Conservation (phyloP, 768 basidiomycete genomes). For the Grammothele lineata region DNA sequence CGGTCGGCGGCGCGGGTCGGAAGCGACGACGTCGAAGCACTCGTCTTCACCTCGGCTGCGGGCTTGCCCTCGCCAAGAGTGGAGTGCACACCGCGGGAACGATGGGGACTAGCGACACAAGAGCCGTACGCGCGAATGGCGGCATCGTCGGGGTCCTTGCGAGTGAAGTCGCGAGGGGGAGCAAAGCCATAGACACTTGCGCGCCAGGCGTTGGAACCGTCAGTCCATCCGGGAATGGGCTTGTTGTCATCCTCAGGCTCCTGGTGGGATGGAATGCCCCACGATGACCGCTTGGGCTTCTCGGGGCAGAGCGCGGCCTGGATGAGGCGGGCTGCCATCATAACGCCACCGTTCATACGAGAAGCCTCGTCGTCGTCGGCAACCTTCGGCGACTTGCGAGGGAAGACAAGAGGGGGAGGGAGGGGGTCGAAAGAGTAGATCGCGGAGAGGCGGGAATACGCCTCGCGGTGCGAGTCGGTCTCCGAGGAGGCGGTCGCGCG, state of each 20-base stretch:
- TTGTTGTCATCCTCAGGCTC: constrained; percentile 27
- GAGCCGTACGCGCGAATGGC: constrained; percentile 35
- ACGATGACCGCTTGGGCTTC: constrained; percentile 26
- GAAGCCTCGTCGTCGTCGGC: constrained; percentile 9
- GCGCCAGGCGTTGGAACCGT: constrained; percentile 66
- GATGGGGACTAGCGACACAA: constrained; percentile 49
- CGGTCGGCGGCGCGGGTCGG: constrained; percentile 4
- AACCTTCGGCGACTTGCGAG: constrained; percentile 25
- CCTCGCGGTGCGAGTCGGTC: constrained; percentile 16
- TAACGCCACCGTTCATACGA: constrained; percentile 53
- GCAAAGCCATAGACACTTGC: constrained; percentile 53
- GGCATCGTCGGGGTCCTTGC: constrained; percentile 24
- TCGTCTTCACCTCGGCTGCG: constrained; percentile 12
- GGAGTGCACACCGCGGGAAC: constrained; percentile 45
- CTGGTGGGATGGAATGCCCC: constrained; percentile 26
- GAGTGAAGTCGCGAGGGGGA: constrained; percentile 30
- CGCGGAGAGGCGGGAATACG: constrained; percentile 36
- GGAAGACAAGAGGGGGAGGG: constrained; percentile 47
- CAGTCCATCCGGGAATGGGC: constrained; percentile 65
- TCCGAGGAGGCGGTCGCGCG: constrained; percentile 18
- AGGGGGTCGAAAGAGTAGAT: constrained; percentile 47
- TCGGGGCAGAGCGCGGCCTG: constrained; percentile 40
- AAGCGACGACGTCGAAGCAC: constrained; percentile 10
- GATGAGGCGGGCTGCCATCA: constrained; percentile 65
- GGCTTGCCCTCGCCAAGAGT: constrained; percentile 34